Evolutionary conservation across 371 early-diverging fungal species (phyloP), one percentile per base, ranked within the genome.

Genomic region (Smittium culicis): DNA sequence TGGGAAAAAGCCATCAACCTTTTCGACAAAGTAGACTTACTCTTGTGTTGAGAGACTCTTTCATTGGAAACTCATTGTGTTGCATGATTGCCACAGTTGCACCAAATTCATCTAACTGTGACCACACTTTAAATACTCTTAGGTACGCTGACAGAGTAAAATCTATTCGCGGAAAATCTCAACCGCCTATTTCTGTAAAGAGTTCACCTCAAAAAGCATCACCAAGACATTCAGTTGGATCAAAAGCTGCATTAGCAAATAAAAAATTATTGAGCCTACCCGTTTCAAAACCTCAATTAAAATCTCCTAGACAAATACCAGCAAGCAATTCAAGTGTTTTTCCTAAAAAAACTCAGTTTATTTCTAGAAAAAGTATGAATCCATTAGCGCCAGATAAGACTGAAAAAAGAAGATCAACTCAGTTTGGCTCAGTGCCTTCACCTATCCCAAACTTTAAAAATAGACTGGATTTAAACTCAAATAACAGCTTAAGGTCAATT

Each of bases 61-160:
- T 99, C 77, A 86, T 96, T 64, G 99, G 99, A 27, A 90, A 94
- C 71, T 94, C 96, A 27, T 84, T 91, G 25, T 96, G 98, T 0
- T 94, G 93, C 72, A 93, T 99, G 93, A 88, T 99, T 64, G 98
- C 97, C 0, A 99, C 96, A 1, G 86, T 99, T 30, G 91, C 93
- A 20, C 96, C 98, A 8, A 89, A 88, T 66, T 84, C 83, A 33
- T 81, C 86, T 34, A 95, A 94, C 81, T 86, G 89, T 70, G 99
- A 99, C 69, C 96, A 99, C 74, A 91, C 98, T 0, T 81, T 99
- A 32, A 99, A 99, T 73, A 99, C 99, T 2, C 80, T 99, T 54
- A 85, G 99, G 65, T 99, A 99, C 76, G 98, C 99, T 5, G 94
- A 96, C 74, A 88, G 92, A 69, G 94, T 94, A 59, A 94, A 94